Conservation (phyloP, 345 rosid species). For the Linum lewisii region DNA sequence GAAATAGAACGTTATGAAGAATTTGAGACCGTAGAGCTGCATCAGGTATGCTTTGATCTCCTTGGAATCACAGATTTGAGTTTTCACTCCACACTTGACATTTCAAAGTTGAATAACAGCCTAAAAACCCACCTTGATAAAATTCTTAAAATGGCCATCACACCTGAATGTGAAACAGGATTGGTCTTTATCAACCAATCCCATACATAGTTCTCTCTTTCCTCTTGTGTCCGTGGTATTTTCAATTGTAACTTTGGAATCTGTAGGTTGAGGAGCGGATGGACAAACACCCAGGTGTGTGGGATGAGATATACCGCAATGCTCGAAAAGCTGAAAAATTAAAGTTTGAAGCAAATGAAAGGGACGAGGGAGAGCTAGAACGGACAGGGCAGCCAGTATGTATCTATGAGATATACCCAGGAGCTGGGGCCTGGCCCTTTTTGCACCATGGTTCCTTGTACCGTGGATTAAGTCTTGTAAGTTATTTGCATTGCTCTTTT, state of each 20-base stretch:
- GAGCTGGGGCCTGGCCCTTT: conserved; percentile 93
- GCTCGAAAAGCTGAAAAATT: conserved; percentile 85
- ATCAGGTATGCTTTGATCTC: conserved; percentile 56
- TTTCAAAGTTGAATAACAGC: neutral
- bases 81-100: neutral
- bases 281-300: conserved; percentile 52
- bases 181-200: neutral
- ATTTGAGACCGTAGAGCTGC: conserved; percentile 63
- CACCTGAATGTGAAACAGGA: neutral
- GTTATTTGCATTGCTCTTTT: conserved; percentile 18
- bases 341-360: conserved; percentile 78
- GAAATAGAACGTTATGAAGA: conserved; percentile 64
- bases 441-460: conserved; percentile 92
- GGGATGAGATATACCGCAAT: conserved; percentile 89
- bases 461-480: conserved; percentile 92
- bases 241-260: conserved; percentile 15
- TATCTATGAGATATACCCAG: conserved; percentile 83
- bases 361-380: conserved; percentile 98
- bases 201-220: neutral
- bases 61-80: neutral
- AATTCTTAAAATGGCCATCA: neutral
- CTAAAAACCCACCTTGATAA: neutral
- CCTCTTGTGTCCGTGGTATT: neutral
- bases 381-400: conserved; percentile 92
- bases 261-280: conserved; percentile 83